A percentile compares a stretch with the other conserved stretches of the same genome.
Conservation (phyloP, 2,329 filamentous ascomycete genomes). For the Beauveria scarabaeidicola region DNA sequence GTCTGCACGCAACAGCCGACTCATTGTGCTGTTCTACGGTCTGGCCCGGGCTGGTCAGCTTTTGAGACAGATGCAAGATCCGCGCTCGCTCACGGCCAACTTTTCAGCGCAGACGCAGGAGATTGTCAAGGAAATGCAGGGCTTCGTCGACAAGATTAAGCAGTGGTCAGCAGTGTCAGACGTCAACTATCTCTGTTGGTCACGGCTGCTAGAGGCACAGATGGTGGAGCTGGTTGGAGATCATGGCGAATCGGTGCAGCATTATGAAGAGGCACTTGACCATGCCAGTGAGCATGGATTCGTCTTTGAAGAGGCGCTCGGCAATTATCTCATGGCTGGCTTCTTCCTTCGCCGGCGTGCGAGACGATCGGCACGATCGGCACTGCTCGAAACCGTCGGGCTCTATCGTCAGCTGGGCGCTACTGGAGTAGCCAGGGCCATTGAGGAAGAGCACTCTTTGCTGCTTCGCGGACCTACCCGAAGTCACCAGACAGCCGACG, state of each 20-base stretch:
- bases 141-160: slow-evolving; percentile 52
- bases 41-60: slow-evolving; percentile 46
- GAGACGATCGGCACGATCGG: slow-evolving; percentile 58
- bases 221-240: slow-evolving; percentile 53
- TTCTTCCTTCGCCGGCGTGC: slow-evolving; percentile 59
- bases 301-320: slow-evolving; percentile 62
- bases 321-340: slow-evolving; percentile 65
- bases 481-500: slow-evolving; percentile 52
- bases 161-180: slow-evolving; percentile 56
- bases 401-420: slow-evolving; percentile 64
- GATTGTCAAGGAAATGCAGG: slow-evolving; percentile 44
- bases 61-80: slow-evolving; percentile 40
- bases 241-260: slow-evolving; percentile 48
- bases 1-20: slow-evolving; percentile 50
- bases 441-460: slow-evolving; percentile 59
- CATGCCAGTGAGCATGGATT: slow-evolving; percentile 61
- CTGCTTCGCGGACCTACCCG: slow-evolving; percentile 55
- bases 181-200: slow-evolving; percentile 65
- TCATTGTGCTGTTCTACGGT: slow-evolving; percentile 52
- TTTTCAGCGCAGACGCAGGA: slow-evolving; percentile 35
- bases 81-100: slow-evolving; percentile 33
- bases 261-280: slow-evolving; percentile 64
- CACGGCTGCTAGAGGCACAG: slow-evolving; percentile 59
- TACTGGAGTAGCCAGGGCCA: slow-evolving; percentile 56
- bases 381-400: slow-evolving; percentile 57